Percentiles rank a stretch among this genome's conserved stretches.
Conservation (phyloP, 371 early-diverging fungal species). For the Blakeslea trispora region DNA sequence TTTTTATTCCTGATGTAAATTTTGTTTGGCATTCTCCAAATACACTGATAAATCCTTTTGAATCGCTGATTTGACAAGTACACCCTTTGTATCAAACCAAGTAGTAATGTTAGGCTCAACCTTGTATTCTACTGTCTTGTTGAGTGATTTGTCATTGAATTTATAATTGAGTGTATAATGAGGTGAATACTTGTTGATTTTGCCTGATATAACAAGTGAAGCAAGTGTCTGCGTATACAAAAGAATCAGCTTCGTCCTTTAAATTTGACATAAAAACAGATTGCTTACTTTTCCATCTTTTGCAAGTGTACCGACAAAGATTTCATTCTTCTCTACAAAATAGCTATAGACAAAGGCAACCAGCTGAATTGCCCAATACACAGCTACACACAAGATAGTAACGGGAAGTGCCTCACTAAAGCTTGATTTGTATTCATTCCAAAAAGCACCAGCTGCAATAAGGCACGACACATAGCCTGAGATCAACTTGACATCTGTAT, state of each 20-base stretch:
- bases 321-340: slow-evolving; percentile 37
- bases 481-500: slow-evolving; percentile 44
- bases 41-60: slow-evolving; percentile 31
- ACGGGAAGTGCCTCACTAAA: slow-evolving; percentile 36
- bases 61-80: slow-evolving; percentile 20
- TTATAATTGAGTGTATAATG: slow-evolving; percentile 24
- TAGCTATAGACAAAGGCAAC: slow-evolving; percentile 25
- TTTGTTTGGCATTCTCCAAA: slow-evolving; percentile 14
- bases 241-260: neutral
- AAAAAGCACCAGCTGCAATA: slow-evolving; percentile 40
- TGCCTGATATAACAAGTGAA: slow-evolving; percentile 26
- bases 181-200: slow-evolving; percentile 30
- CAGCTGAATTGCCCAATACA: slow-evolving; percentile 38
- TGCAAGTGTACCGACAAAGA: slow-evolving; percentile 39
- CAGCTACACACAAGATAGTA: slow-evolving; percentile 31
- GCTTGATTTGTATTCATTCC: slow-evolving; percentile 41
- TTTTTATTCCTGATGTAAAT: slow-evolving; percentile 28
- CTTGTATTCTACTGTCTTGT: slow-evolving; percentile 14
- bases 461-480: slow-evolving; percentile 44
- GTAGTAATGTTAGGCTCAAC: slow-evolving; percentile 28
- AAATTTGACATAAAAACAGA: no score
- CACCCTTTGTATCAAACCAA: slow-evolving; percentile 42
- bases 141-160: slow-evolving; percentile 21
- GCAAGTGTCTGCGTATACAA: slow-evolving; percentile 13
- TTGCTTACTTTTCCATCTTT: slow-evolving; percentile 31